A percentile compares a stretch with the other conserved stretches of the same genome.
phyloP scores from a whole-genome alignment of 805 yeast species.

The Ogataea thermomethanolica region DNA sequence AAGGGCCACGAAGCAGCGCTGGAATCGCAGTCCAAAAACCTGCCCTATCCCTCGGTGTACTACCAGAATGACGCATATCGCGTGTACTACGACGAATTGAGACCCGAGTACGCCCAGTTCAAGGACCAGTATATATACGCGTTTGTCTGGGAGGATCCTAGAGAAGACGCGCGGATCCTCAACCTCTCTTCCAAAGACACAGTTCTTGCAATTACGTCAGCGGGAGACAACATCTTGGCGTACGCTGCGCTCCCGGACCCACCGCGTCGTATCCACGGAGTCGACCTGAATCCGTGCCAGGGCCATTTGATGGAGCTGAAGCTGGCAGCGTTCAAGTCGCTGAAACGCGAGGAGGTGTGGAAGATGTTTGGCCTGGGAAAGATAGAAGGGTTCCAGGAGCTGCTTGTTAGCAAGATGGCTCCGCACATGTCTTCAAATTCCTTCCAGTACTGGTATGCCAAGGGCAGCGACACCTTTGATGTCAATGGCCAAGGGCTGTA shows the following conservation, averaged over 20 bases:
- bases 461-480: slow-evolving; percentile 56
- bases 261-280: slow-evolving; percentile 78
- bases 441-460: slow-evolving; percentile 73
- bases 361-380: slow-evolving; percentile 72
- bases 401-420: slow-evolving; percentile 54
- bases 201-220: slow-evolving; percentile 79
- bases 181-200: slow-evolving; percentile 62
- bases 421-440: slow-evolving; percentile 77
- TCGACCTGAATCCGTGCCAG: slow-evolving; percentile 80
- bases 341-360: slow-evolving; percentile 64
- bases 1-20: slow-evolving; percentile 81
- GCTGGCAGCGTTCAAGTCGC: slow-evolving; percentile 61
- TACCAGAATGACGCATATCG: slow-evolving; percentile 78
- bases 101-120: slow-evolving; percentile 66
- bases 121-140: slow-evolving; percentile 79
- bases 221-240: slow-evolving; percentile 76
- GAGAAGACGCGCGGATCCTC: slow-evolving; percentile 69
- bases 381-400: slow-evolving; percentile 47
- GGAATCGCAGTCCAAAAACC: slow-evolving; percentile 52
- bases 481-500: slow-evolving; percentile 59
- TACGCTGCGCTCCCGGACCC: slow-evolving; percentile 71
- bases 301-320: slow-evolving; percentile 77
- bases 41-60: slow-evolving; percentile 78
- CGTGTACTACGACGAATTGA: slow-evolving; percentile 72
- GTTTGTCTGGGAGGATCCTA: slow-evolving; percentile 89